These are phyloP conservation scores for Mariannaea elegans DNA, from an alignment of 2,329 filamentous ascomycete genomes.

Conservation along the genomic window DNA sequence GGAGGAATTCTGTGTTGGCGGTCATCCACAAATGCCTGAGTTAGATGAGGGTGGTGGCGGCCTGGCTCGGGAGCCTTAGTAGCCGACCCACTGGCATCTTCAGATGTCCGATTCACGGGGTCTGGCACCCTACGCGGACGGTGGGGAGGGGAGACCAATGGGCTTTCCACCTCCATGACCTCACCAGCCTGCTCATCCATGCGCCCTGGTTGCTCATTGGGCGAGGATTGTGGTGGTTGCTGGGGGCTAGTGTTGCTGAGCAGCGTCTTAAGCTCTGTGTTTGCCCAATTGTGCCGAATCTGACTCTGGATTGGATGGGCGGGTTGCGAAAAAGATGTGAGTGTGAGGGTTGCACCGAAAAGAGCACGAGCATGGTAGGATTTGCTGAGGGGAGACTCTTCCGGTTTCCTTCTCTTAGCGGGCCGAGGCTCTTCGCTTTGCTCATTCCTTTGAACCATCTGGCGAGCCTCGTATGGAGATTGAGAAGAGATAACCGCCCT, in stretches of 20 bases:
- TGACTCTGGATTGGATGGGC: slow-evolving; percentile 25
- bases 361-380: slow-evolving; percentile 45
- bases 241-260: background rate
- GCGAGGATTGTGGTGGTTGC: background rate
- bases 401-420: slow-evolving; percentile 41
- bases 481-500: slow-evolving; percentile 44
- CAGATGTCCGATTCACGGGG: too few relatives aligned
- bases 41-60: background rate
- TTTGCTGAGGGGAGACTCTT: slow-evolving; percentile 46
- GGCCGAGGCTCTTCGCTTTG: slow-evolving; percentile 32
- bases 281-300: slow-evolving; percentile 32
- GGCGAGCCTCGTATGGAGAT: slow-evolving; percentile 47
- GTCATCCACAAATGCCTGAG: background rate
- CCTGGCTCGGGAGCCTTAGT: background rate
- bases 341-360: slow-evolving; percentile 46
- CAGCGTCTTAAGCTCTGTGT: slow-evolving; percentile 11
- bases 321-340: slow-evolving; percentile 38
- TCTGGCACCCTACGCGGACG: background rate
- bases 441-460: slow-evolving; percentile 27
- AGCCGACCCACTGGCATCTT: background rate
- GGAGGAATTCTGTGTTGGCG: background rate
- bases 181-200: background rate
- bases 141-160: background rate
- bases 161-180: background rate
- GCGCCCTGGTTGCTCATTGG: background rate